A percentile compares a stretch with the other conserved stretches of the same genome.
Evolutionary conservation across 805 yeast species (phyloP).

Genomic region (Diddensiella santjacobensis): DNA sequence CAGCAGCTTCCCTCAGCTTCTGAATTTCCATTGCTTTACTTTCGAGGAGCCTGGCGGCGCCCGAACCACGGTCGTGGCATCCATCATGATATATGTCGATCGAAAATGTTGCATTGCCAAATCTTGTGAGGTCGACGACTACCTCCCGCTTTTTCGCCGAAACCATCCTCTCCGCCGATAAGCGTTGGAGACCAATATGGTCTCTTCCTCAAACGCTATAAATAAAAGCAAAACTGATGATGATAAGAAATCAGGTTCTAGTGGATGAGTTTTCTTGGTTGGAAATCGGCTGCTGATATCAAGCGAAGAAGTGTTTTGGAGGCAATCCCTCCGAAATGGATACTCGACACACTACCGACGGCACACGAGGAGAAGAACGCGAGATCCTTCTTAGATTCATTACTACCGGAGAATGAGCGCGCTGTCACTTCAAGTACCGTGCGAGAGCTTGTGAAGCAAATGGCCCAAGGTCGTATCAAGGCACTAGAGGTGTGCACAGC

Average conservation of each 20-base stretch:
- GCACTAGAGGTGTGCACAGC: constrained; percentile 49
- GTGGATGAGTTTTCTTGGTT: neutral
- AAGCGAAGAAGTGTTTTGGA: neutral
- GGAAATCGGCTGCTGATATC: neutral
- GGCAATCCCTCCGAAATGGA: constrained; percentile 12
- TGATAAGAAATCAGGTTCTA: neutral
- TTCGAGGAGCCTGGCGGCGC: neutral
- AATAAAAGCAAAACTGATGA: neutral
- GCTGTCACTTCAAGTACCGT: constrained; percentile 9
- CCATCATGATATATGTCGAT: neutral
- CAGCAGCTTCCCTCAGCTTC: neutral
- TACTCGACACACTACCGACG: constrained; percentile 7
- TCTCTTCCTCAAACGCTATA: no score
- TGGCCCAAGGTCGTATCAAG: constrained; percentile 40
- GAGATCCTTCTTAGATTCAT: constrained; percentile 4
- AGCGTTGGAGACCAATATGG: neutral
- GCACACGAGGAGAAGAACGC: constrained; percentile 7
- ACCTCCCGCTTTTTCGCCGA: neutral
- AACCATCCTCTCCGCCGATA: neutral
- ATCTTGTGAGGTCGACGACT: no score
- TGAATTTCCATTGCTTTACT: neutral
- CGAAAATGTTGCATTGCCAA: neutral
- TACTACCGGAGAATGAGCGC: constrained; percentile 7
- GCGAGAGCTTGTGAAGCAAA: constrained; percentile 35
- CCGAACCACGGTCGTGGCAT: neutral